Conservation (phyloP, 805 yeast species). For the Saccharomycopsis synnaedendra region DNA sequence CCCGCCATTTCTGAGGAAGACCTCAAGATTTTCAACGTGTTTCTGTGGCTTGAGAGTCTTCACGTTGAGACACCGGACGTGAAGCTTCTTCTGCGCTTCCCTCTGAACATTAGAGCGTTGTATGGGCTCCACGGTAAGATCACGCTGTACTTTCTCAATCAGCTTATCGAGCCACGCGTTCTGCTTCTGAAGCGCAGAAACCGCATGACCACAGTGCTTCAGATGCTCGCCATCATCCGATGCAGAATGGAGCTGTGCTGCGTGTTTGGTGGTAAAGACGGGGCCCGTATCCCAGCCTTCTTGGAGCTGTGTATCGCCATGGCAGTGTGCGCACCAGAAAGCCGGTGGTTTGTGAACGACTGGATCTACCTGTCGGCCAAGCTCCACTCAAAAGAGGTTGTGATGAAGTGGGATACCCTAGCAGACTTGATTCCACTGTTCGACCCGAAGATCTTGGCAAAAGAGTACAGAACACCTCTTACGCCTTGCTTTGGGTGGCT, state of each 20-base stretch:
- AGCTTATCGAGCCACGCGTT: constrained; percentile 54
- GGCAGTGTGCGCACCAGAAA: constrained; percentile 71
- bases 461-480: constrained; percentile 26
- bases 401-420: constrained; percentile 24
- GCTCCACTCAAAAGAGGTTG: constrained; percentile 17
- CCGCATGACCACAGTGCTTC: constrained; percentile 57
- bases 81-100: constrained; percentile 39
- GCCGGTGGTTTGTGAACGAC: constrained; percentile 51
- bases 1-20: constrained; percentile 37
- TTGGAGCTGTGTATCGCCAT: constrained; percentile 69
- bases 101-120: constrained; percentile 55
- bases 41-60: constrained; percentile 55
- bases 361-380: constrained; percentile 55
- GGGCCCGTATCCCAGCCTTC: constrained; percentile 55
- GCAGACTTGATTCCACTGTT: constrained; percentile 24
- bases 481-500: constrained; percentile 93
- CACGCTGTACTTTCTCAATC: constrained; percentile 49
- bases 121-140: constrained; percentile 59
- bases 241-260: constrained; percentile 53
- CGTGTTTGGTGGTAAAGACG: constrained; percentile 29
- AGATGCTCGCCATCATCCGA: constrained; percentile 52
- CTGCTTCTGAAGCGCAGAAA: constrained; percentile 47
- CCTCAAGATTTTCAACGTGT: constrained; percentile 55
- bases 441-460: constrained; percentile 24
- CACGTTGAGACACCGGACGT: constrained; percentile 32